Conservation (phyloP, 2,329 filamentous ascomycete species). For the Xylaria sp. region DNA sequence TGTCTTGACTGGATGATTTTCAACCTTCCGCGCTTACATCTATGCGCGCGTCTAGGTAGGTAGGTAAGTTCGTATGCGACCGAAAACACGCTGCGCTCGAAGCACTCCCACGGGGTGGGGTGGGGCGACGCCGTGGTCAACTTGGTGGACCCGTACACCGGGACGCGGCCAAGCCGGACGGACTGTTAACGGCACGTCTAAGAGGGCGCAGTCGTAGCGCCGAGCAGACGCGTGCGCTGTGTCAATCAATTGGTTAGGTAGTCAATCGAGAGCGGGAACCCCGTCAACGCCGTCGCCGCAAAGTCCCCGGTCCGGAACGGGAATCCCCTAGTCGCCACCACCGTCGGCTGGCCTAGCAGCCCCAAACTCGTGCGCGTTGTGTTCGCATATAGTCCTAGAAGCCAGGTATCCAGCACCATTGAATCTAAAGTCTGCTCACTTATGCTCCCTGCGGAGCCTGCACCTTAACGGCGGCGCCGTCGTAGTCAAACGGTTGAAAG, state of each 20-base stretch:
- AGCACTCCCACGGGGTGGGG: no score
- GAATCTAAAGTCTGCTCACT: no score
- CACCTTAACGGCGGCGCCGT: slow-evolving; percentile 50
- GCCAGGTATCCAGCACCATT: no score
- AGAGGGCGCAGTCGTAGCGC: slow-evolving; percentile 75
- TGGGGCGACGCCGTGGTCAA: no score
- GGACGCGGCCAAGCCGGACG: slow-evolving; percentile 73
- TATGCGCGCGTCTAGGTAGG: slow-evolving; percentile 77
- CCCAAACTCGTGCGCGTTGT: slow-evolving; percentile 68
- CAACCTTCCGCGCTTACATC: slow-evolving; percentile 80
- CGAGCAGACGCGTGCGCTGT: slow-evolving; percentile 74
- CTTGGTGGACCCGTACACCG: slow-evolving; percentile 80
- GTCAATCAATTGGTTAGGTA: slow-evolving; percentile 72
- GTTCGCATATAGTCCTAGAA: slow-evolving; percentile 70
- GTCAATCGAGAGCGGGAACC: slow-evolving; percentile 70
- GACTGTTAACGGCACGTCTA: slow-evolving; percentile 80
- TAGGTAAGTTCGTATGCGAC: no score
- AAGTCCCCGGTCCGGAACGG: slow-evolving; percentile 78
- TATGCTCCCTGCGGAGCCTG: slow-evolving; percentile 68
- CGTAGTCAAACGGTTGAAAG: slow-evolving; percentile 48
- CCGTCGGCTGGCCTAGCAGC: slow-evolving; percentile 67
- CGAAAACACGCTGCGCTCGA: no score
- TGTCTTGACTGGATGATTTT: no score
- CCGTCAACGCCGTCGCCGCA: slow-evolving; percentile 60
- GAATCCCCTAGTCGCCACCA: slow-evolving; percentile 67